A percentile compares a stretch with the other conserved stretches of the same genome.
phyloP scores from a whole-genome alignment of 257 asterid genomes.

The Agastache rugosa region DNA sequence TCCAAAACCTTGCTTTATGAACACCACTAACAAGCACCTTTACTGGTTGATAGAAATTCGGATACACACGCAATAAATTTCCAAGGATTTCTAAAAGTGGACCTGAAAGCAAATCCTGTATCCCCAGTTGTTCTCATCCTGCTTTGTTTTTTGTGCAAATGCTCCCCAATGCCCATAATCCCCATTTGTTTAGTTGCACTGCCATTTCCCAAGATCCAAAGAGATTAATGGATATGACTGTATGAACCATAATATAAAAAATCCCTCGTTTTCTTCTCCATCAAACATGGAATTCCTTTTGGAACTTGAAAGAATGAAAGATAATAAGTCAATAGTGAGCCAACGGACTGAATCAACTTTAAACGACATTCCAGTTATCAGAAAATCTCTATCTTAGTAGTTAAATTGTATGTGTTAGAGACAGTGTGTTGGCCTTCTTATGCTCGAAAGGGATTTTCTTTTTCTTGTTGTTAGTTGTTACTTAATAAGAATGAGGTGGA shows the following conservation, averaged over 20 bases:
- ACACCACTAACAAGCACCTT: background rate
- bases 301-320: background rate
- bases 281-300: background rate
- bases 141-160: background rate
- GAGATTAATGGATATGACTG: background rate
- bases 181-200: background rate
- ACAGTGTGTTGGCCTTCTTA: background rate
- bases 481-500: background rate
- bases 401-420: background rate
- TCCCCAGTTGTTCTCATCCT: background rate
- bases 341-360: background rate
- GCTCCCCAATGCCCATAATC: background rate
- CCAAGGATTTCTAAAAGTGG: background rate
- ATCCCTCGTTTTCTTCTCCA: background rate
- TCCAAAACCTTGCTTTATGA: background rate
- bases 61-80: background rate
- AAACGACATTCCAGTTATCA: conserved; percentile 2
- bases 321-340: background rate
- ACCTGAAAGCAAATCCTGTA: background rate
- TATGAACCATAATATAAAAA: background rate
- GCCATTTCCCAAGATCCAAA: background rate
- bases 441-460: background rate
- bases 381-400: background rate
- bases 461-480: conserved; percentile 2
- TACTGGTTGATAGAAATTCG: background rate